Evolutionary conservation across 345 rosid species (phyloP), one percentile per base, ranked within the genome.

Genomic region (Stellera chamaejasme): DNA sequence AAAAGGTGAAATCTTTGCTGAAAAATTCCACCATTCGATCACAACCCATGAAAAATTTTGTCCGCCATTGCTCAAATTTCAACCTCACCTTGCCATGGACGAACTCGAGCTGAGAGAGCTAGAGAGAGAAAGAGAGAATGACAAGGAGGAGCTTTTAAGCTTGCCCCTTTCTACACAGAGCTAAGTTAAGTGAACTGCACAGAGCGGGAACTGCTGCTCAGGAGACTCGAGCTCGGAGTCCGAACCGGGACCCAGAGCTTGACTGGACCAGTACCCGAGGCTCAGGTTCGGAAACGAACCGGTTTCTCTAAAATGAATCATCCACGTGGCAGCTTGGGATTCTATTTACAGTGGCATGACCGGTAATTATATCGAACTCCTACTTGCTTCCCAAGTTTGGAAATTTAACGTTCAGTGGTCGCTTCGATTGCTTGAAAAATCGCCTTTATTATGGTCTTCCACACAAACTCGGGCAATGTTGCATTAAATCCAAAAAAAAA

Each of bases 341-440:
- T 58, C 26, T 75, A 83, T 48, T 72, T 13, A 16, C 0, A 43
- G 66, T 63, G 86, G 66, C 54, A 56, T 16, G 23, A 43, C 13
- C 53, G 46, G 84, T 80, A 63, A 78, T 39, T 62, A 39, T 54
- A 42, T 79, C 10, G 6, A 62, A 32, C n/a, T 52, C 52, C 59
- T 19, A 36, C 66, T 77, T 86, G 94, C 63, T 54, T 66, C 55
- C 78, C 90, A 84, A 82, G 88, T 66, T 50, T 57, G 13, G 10
- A 0, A 49, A 10, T 5, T 43, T 50, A 43, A 61, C 65, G 57
- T 52, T 52, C 3, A 10, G 42, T 26, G 13, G 36, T 19, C 14
- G 3, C 54, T 50, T 25, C 43, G n/a, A 52, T 27, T 52, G 4
- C 14, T 10, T 52, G 27, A 28, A 52, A 19, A 19, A 19, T 19